A percentile compares a stretch with the other conserved stretches of the same genome.
These are phyloP conservation scores for Alternaria infectoria DNA, from an alignment of 2,329 filamentous ascomycete genomes.

Conservation along the genomic window DNA sequence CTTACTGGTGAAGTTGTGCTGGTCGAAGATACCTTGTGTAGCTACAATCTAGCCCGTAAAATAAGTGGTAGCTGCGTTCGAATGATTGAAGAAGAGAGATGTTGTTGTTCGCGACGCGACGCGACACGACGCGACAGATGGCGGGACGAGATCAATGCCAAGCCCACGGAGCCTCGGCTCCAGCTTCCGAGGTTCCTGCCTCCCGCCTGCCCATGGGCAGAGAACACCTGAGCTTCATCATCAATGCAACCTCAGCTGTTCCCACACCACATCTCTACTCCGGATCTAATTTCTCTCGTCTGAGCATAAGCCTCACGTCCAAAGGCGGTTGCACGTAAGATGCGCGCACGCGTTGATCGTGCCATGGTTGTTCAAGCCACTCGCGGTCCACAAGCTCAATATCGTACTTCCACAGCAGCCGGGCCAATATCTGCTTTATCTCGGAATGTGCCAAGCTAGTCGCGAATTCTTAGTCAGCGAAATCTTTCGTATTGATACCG, in stretches of 20 bases:
- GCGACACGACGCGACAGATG: not conserved
- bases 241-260: not conserved
- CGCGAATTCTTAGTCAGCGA: not conserved
- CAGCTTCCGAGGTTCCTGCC: not conserved
- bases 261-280: not conserved
- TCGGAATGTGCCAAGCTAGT: not conserved
- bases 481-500: not conserved
- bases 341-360: constrained; percentile 2
- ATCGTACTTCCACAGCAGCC: constrained; percentile 1
- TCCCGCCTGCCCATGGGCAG: not conserved
- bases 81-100: not conserved
- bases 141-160: not conserved
- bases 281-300: not conserved
- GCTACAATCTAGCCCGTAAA: not conserved
- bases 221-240: not conserved
- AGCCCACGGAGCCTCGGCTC: not conserved
- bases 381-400: constrained; percentile 1
- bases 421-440: constrained; percentile 4
- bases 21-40: not conserved
- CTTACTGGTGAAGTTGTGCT: not conserved
- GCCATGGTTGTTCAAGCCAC: not conserved
- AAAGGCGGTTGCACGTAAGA: constrained; percentile 4
- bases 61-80: not conserved
- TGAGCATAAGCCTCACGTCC: not conserved
- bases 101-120: not conserved